Evolutionary conservation across 1,284 basidiomycete genomes (phyloP), one percentile per base, ranked within the genome.

Genomic region (Marasmius fiardii): DNA sequence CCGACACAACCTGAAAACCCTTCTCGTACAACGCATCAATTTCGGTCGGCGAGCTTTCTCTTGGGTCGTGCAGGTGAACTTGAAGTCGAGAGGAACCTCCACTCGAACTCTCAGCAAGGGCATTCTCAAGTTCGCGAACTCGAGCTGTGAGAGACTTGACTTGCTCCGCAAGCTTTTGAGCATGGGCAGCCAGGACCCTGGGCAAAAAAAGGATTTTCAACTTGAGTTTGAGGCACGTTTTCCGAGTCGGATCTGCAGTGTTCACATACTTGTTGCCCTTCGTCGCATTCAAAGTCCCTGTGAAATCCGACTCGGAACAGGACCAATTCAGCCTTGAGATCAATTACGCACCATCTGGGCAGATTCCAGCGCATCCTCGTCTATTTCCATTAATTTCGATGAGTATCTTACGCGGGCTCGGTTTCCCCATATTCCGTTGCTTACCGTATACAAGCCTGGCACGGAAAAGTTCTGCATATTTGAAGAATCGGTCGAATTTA

Each of bases 71-170:
- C 39, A 59, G 56, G 43, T 56, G 58, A n/a, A n/a, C n/a, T n/a
- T n/a, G n/a, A 35, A 58, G 47, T 16, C 53, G 28, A 34, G 54
- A 54, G 45, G 55, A 47, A 54, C 54, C 45, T 37, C 67, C 60
- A 41, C 75, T 71, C 35, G 62, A 64, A 33, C 61, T 54, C 52
- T 74, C 66, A 5, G 70, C 69, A 2, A 88, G 66, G 1, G 82
- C 79, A 1, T 71, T 66, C 56, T 85, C 78, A 4, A 91, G 74
- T 60, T 87, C 84, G 33, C 77, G 75, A 37, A 86, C 78, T 11
- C 80, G 72, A 35, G 77, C 71, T 0, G 68, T 70, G 58, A 79
- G 67, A 4, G 63, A 57, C 55, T 75, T 77, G 44, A 79, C 76
- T 64, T 80, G 72, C 43, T 77, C 75, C 7, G 73, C 66, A 4